phyloP scores from a whole-genome alignment of 257 asterid species.

The Datura wrightii region DNA sequence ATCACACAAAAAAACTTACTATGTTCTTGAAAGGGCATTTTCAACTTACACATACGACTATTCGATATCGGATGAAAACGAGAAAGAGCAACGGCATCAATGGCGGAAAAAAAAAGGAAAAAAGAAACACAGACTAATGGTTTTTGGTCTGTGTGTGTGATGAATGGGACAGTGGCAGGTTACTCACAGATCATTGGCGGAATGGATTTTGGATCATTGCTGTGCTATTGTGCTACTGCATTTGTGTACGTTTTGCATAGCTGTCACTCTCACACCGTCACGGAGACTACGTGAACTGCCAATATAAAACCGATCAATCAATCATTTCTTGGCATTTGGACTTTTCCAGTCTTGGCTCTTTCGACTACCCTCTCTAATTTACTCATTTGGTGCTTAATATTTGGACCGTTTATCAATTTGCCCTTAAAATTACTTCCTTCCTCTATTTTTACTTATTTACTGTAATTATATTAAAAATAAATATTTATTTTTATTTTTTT shows the following conservation, averaged over 20 bases:
- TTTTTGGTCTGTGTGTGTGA: background rate
- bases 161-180: background rate
- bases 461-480: no score
- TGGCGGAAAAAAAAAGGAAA: background rate
- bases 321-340: slow-evolving; percentile 1
- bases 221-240: background rate
- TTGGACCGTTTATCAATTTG: no score
- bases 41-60: background rate
- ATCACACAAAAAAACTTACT: background rate
- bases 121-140: background rate
- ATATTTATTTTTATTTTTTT: no score
- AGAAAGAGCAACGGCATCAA: background rate
- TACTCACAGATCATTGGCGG: slow-evolving; percentile 21
- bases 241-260: slow-evolving; percentile 6
- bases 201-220: slow-evolving; percentile 3
- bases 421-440: no score
- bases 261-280: background rate
- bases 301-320: background rate
- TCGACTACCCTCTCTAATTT: no score
- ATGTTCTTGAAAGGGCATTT: background rate
- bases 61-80: background rate
- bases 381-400: background rate
- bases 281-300: slow-evolving; percentile 16
- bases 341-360: background rate
- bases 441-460: no score